Conservation (phyloP, 148 eudicot species). For the Pharnaceum exiguum region DNA sequence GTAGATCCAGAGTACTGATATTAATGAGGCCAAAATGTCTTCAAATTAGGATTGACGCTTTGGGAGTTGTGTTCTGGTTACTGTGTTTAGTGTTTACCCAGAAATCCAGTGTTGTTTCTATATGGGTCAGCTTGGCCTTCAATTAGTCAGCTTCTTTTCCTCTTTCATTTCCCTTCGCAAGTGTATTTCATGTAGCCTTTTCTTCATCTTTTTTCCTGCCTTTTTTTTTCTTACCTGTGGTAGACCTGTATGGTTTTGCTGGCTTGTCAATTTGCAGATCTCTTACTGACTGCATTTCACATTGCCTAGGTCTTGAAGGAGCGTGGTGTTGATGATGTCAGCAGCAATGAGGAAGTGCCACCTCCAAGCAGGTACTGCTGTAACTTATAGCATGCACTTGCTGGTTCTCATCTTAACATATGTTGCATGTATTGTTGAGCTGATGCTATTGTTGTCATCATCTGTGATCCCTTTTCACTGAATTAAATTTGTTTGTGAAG, state of each 20-base stretch:
- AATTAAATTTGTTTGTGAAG: constrained; percentile 28
- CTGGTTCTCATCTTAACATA: neutral
- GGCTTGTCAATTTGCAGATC: neutral
- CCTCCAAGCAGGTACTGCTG: constrained; percentile 46
- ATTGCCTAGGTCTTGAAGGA: constrained; percentile 61
- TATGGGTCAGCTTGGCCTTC: no score
- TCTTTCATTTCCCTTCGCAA: no score
- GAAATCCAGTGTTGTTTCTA: no score
- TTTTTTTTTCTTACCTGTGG: neutral
- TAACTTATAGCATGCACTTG: neutral
- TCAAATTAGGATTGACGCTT: no score
- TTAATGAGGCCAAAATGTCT: no score
- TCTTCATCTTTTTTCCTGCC: neutral
- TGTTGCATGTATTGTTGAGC: neutral
- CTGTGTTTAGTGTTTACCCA: no score
- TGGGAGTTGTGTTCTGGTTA: no score
- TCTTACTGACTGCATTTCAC: neutral
- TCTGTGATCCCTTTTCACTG: neutral
- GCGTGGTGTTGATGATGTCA: constrained; percentile 54
- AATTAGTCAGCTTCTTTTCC: no score
- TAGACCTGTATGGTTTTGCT: neutral
- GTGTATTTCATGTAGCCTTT: neutral
- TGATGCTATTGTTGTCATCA: no score
- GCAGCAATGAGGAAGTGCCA: constrained; percentile 34
- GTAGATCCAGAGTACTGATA: no score